A percentile compares a stretch with the other conserved stretches of the same genome.
These are phyloP conservation scores for Botrytis byssoidea DNA, from an alignment of 2,329 filamentous ascomycete genomes.

Conservation along the genomic window DNA sequence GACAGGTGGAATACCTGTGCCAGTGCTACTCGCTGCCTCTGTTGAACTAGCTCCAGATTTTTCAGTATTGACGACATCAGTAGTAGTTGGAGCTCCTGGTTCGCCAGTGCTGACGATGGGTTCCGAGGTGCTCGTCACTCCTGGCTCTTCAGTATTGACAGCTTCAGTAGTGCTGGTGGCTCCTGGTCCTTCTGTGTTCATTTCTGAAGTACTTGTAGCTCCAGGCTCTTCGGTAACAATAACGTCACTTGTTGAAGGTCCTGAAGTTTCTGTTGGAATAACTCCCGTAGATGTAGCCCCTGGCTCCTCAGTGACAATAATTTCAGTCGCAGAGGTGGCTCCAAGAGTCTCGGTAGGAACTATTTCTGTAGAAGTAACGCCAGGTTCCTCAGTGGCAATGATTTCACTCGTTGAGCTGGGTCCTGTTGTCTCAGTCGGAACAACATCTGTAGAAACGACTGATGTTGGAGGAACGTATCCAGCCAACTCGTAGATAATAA, in stretches of 20 bases:
- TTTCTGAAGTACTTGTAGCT: neutral
- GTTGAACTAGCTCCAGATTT: neutral
- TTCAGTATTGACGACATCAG: neutral
- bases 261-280: too few species aligned
- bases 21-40: neutral
- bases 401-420: neutral
- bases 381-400: neutral
- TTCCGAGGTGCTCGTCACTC: neutral
- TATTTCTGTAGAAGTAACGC: neutral
- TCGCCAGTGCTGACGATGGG: neutral
- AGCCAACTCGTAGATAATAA: neutral
- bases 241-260: neutral
- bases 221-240: neutral
- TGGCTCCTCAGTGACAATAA: neutral
- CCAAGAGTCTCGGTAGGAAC: neutral
- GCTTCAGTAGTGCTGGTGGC: too few species aligned
- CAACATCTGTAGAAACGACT: neutral
- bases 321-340: neutral
- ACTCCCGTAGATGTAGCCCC: neutral
- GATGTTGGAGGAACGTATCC: neutral
- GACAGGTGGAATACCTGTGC: neutral
- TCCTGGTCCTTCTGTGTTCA: too few species aligned
- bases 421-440: neutral
- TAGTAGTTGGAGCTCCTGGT: neutral
- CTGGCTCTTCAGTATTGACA: neutral